Evolutionary conservation across 148 eudicot species (phyloP).

Genomic region (Pharnaceum exiguum): DNA sequence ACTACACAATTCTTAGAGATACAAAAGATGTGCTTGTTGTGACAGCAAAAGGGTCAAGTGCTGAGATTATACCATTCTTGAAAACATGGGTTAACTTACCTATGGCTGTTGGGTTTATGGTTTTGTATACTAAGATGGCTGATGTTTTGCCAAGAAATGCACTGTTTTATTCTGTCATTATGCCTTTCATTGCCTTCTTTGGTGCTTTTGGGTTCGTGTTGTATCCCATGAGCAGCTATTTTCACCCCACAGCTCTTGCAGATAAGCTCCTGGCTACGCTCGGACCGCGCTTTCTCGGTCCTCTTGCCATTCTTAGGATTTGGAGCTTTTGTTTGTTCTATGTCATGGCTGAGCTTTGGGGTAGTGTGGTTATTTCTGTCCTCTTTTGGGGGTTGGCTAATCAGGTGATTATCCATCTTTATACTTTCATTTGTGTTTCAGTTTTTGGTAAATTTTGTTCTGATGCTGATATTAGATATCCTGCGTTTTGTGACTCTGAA

Average conservation of each 20-base stretch:
- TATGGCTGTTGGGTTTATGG: constrained; percentile 97
- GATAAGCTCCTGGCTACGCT: constrained; percentile 70
- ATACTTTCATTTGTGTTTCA: not conserved
- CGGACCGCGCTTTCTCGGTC: constrained; percentile 93
- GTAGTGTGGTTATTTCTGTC: constrained; percentile 94
- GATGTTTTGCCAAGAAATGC: constrained; percentile 84
- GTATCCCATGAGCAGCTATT: constrained; percentile 80
- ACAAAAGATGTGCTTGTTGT: constrained; percentile 98
- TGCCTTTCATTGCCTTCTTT: constrained; percentile 92
- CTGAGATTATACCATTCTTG: constrained; percentile 93
- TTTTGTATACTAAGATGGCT: constrained; percentile 73
- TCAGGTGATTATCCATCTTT: constrained; percentile 53
- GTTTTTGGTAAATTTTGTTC: not conserved
- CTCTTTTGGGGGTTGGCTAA: constrained; percentile 99
- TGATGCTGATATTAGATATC: not conserved
- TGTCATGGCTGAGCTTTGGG: constrained; percentile 99
- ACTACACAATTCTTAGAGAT: constrained; percentile 90
- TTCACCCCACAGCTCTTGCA: constrained; percentile 85
- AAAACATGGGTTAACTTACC: constrained; percentile 99
- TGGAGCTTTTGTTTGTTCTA: constrained; percentile 99
- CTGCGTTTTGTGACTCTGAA: not conserved
- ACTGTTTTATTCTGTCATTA: constrained; percentile 68
- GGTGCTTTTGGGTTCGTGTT: constrained; percentile 96
- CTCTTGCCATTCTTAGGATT: constrained; percentile 93
- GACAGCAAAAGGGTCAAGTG: constrained; percentile 95